A percentile compares a stretch with the other conserved stretches of the same genome.
phyloP scores from a whole-genome alignment of 2,329 filamentous ascomycete genomes.

The Ascomycota sp. region DNA sequence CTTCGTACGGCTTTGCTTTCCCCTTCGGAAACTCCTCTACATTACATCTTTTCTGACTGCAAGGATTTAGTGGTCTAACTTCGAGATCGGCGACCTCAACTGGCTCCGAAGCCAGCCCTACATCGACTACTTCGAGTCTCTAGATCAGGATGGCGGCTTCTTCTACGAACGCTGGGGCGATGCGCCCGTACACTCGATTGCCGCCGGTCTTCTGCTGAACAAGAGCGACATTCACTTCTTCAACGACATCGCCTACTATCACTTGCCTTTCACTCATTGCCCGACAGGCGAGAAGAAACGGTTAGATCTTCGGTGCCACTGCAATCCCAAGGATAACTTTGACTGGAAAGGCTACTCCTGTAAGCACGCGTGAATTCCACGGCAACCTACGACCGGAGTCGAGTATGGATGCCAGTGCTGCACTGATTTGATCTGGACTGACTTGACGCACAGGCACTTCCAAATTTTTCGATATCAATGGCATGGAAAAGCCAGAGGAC shows the following conservation, averaged over 20 bases:
- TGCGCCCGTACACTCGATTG: constrained; percentile 95
- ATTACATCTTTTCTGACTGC: not conserved
- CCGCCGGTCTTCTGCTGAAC: constrained; percentile 64
- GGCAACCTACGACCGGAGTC: too few species aligned
- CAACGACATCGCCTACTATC: constrained; percentile 96
- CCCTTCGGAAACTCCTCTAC: too few species aligned
- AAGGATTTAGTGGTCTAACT: constrained; percentile 73
- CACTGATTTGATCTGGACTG: not conserved
- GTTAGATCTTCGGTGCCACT: constrained; percentile 75
- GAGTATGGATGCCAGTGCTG: too few species aligned
- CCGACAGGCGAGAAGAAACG: constrained; percentile 75
- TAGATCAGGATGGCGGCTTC: constrained; percentile 87
- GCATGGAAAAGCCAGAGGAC: constrained; percentile 63
- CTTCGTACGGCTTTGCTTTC: constrained; percentile 48
- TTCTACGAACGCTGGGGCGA: constrained; percentile 99
- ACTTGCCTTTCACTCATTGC: constrained; percentile 95
- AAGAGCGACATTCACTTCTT: constrained; percentile 97
- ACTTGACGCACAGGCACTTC: constrained; percentile 32
- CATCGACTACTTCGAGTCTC: constrained; percentile 69
- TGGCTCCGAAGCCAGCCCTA: constrained; percentile 86
- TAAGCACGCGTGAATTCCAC: constrained; percentile 24
- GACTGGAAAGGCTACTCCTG: constrained; percentile 98
- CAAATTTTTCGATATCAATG: constrained; percentile 68
- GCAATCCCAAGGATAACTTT: constrained; percentile 92
- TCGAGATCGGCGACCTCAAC: constrained; percentile 83